Conservation (phyloP, 2,329 filamentous ascomycete species). For the Apiospora rasikravindrae region DNA sequence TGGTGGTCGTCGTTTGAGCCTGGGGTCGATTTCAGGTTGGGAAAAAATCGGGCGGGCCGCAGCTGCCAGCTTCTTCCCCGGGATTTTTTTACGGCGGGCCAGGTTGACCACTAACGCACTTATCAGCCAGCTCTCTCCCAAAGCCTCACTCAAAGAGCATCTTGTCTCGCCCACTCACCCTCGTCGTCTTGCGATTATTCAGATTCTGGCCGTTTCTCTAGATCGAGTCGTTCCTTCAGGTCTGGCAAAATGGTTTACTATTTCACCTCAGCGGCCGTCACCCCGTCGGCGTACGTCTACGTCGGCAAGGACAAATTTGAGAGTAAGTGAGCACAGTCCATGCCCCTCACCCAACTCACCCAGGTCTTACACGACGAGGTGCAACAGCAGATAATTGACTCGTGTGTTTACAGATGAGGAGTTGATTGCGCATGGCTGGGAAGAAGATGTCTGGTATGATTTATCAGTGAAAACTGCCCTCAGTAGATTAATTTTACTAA, state of each 20-base stretch:
- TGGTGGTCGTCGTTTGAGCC: not conserved
- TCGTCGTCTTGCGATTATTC: not conserved
- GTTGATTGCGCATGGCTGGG: slow-evolving; percentile 90
- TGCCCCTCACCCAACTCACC: not conserved
- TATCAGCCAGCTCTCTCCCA: not conserved
- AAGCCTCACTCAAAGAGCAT: not conserved
- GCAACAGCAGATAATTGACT: not conserved
- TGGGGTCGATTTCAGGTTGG: slow-evolving; percentile 17
- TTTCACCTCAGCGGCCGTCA: slow-evolving; percentile 84
- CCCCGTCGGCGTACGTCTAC: slow-evolving; percentile 86
- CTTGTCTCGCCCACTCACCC: not conserved
- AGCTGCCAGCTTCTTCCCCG: slow-evolving; percentile 9
- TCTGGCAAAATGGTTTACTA: slow-evolving; percentile 83
- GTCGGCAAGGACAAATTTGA: slow-evolving; percentile 99
- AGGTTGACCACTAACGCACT: slow-evolving; percentile 12
- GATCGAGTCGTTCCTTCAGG: not conserved
- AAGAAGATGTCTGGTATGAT: slow-evolving; percentile 89
- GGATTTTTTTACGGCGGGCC: slow-evolving; percentile 11
- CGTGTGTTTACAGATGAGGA: slow-evolving; percentile 76
- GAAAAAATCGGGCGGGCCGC: slow-evolving; percentile 19
- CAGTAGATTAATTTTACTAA: not conserved
- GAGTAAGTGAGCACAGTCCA: slow-evolving; percentile 60
- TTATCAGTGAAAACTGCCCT: not conserved
- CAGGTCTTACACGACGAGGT: not conserved
- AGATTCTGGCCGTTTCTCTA: not conserved